phyloP scores from a whole-genome alignment of 2,329 filamentous ascomycete genomes.

The Fusarium redolens region DNA sequence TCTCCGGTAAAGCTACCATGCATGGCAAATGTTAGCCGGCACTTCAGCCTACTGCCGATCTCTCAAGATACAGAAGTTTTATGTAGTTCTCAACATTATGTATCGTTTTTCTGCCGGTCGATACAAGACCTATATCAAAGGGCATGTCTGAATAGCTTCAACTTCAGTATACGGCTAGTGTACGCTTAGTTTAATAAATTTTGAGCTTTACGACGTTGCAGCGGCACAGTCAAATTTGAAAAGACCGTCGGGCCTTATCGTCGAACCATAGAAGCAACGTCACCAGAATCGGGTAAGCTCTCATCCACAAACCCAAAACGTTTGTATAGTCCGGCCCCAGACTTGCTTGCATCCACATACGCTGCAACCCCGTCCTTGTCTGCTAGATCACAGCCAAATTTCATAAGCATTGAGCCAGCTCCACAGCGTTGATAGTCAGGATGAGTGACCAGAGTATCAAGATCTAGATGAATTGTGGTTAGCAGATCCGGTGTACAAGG shows the following conservation, averaged over 20 bases:
- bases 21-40: no score
- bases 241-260: neutral
- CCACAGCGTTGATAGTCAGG: constrained; percentile 44
- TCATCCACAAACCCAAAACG: constrained; percentile 34
- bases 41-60: neutral
- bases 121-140: no score
- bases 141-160: neutral
- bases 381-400: constrained; percentile 41
- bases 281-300: constrained; percentile 18
- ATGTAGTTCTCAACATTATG: neutral
- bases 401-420: constrained; percentile 40
- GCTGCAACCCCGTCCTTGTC: constrained; percentile 33
- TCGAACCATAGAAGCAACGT: constrained; percentile 30
- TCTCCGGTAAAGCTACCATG: neutral
- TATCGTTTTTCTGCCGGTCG: fast-evolving
- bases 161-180: neutral
- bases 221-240: neutral
- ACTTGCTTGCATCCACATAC: constrained; percentile 42
- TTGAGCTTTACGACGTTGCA: neutral
- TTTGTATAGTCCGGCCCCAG: constrained; percentile 21
- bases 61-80: no score
- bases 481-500: neutral
- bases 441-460: constrained; percentile 43
- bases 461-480: constrained; percentile 18
- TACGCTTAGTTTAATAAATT: neutral